Percentiles rank a stretch among this genome's conserved stretches.
These are phyloP conservation scores for Epichloe amarillans DNA, from an alignment of 2,329 filamentous ascomycete genomes.

Conservation along the genomic window DNA sequence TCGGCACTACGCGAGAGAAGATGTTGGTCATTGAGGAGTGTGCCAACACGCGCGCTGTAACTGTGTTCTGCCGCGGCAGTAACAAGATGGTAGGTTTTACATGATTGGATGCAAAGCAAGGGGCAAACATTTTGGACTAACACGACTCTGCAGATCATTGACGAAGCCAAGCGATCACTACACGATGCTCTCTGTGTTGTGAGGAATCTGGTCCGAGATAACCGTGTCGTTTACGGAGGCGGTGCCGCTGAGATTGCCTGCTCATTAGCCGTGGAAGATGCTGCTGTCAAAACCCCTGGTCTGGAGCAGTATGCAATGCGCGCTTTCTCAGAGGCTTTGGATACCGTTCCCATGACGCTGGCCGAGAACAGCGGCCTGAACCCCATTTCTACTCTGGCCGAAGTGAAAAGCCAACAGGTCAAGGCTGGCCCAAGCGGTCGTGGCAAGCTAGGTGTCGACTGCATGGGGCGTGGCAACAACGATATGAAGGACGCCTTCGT, in stretches of 20 bases:
- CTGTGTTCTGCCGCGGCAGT: slow-evolving; percentile 88
- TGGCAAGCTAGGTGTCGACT: slow-evolving; percentile 79
- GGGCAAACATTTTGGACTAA: background rate
- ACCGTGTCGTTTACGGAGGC: slow-evolving; percentile 93
- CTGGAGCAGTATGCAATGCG: slow-evolving; percentile 99
- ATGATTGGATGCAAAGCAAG: background rate
- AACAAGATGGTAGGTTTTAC: slow-evolving; percentile 81
- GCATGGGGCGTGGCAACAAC: slow-evolving; percentile 90
- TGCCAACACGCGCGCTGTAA: slow-evolving; percentile 92
- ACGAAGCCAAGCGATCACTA: slow-evolving; percentile 93
- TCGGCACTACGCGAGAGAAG: slow-evolving; percentile 96
- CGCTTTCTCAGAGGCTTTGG: slow-evolving; percentile 88
- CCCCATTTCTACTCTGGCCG: slow-evolving; percentile 87
- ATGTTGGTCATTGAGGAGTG: slow-evolving; percentile 99
- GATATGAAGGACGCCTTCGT: slow-evolving; percentile 98
- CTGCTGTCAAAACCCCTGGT: slow-evolving; percentile 87
- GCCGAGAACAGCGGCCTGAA: slow-evolving; percentile 95
- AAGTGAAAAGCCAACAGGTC: slow-evolving; percentile 92
- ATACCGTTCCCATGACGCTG: slow-evolving; percentile 86
- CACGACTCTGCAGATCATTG: slow-evolving; percentile 62
- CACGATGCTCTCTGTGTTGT: slow-evolving; percentile 97
- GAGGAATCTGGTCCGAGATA: slow-evolving; percentile 88
- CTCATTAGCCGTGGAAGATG: slow-evolving; percentile 89
- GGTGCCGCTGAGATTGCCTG: slow-evolving; percentile 96
- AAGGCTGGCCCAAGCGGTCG: slow-evolving; percentile 44